Conservation (phyloP, 2,329 filamentous ascomycete genomes). For the Fusarium odoratissimum region DNA sequence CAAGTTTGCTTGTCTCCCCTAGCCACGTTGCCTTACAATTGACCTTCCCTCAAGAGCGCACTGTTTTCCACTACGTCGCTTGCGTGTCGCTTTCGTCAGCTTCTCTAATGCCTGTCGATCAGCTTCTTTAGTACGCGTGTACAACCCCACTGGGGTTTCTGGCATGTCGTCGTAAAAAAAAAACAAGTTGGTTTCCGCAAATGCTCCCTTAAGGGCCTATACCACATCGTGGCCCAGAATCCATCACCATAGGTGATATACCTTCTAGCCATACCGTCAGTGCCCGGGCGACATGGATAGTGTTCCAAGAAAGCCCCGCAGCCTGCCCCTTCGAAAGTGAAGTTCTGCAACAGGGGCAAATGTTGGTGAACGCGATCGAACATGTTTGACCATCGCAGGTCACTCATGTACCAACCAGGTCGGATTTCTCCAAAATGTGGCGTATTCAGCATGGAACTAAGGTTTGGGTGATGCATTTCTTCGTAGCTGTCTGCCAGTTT, state of each 20-base stretch:
- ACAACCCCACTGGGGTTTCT: background rate
- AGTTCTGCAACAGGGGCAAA: background rate
- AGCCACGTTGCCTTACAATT: accelerated
- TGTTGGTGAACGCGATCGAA: conserved; percentile 32
- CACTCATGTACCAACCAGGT: background rate
- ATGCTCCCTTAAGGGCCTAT: too few species aligned
- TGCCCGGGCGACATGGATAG: accelerated
- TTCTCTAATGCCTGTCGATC: background rate
- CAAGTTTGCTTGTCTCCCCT: accelerated
- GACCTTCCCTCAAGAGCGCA: accelerated
- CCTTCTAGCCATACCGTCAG: background rate
- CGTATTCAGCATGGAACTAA: background rate
- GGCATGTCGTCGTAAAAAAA: background rate
- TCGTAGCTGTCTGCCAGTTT: background rate
- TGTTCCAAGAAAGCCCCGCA: background rate
- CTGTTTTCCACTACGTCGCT: background rate
- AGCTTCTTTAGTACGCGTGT: background rate
- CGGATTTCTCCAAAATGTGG: background rate
- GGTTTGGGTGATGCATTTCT: accelerated
- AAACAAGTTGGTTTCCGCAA: too few species aligned
- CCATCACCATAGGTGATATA: background rate
- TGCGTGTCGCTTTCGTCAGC: background rate
- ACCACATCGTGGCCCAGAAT: background rate
- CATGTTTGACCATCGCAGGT: conserved; percentile 34
- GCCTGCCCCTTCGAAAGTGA: background rate